phyloP scores from a whole-genome alignment of 768 basidiomycete genomes.

The Mycena kentingensis region DNA sequence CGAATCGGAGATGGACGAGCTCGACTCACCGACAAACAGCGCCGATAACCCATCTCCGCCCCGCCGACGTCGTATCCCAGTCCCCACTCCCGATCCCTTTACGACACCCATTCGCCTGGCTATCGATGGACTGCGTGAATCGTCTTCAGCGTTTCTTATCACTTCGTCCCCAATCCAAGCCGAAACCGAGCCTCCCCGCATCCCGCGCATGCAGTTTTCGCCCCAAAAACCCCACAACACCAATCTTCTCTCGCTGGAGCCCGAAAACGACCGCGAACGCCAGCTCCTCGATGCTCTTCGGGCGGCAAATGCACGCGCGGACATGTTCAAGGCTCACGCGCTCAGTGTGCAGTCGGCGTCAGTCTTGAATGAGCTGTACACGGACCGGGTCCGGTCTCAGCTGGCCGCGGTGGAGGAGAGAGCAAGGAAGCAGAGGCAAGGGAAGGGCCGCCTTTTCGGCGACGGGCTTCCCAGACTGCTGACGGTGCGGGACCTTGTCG shows the following conservation, averaged over 20 bases:
- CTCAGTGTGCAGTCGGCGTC: slow-evolving; percentile 25
- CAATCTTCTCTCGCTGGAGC: background rate
- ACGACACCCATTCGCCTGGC: background rate
- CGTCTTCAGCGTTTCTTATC: background rate
- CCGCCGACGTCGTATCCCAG: background rate
- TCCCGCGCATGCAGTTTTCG: background rate
- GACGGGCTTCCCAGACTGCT: slow-evolving; percentile 30
- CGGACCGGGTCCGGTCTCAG: slow-evolving; percentile 20
- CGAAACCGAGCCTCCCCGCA: background rate
- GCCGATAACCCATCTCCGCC: slow-evolving; percentile 3
- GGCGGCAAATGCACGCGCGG: background rate
- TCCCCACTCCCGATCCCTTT: background rate
- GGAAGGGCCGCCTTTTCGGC: slow-evolving; percentile 22
- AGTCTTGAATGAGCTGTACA: slow-evolving; percentile 28
- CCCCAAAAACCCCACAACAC: background rate
- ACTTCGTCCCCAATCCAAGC: slow-evolving; percentile 1
- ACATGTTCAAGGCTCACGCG: slow-evolving; percentile 4
- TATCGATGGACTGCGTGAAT: background rate
- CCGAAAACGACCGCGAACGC: background rate
- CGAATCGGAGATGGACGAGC: background rate
- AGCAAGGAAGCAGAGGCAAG: slow-evolving; percentile 17
- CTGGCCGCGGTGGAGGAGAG: slow-evolving; percentile 27
- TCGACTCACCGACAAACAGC: background rate
- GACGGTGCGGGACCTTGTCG: slow-evolving; percentile 24
- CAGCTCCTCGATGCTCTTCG: slow-evolving; percentile 12